Percentiles rank a stretch among this genome's conserved stretches.
These are phyloP conservation scores for Articulospora tetracladia DNA, from an alignment of 495 filamentous ascomycete species.

Conservation along the genomic window DNA sequence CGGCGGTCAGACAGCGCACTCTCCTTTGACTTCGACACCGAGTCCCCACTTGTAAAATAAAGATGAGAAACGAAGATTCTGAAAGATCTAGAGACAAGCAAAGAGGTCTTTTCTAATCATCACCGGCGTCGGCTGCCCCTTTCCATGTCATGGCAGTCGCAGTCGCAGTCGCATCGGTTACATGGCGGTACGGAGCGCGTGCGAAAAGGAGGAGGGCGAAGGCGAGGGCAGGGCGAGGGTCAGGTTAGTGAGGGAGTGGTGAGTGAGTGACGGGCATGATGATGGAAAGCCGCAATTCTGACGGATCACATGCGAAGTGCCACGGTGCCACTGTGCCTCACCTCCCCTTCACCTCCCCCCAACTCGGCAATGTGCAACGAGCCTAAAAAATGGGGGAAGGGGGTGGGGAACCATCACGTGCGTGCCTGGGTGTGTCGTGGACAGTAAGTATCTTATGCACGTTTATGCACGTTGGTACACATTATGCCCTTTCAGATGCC, in stretches of 20 bases:
- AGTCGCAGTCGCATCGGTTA: slow-evolving; percentile 11
- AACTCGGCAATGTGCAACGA: no score
- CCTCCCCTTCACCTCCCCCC: no score
- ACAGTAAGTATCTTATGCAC: no score
- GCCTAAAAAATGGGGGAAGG: no score
- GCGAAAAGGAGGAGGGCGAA: slow-evolving; percentile 4
- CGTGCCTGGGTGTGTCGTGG: no score
- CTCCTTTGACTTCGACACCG: neutral
- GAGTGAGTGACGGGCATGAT: slow-evolving; percentile 4
- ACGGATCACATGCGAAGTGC: slow-evolving; percentile 21
- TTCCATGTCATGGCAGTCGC: slow-evolving; percentile 4
- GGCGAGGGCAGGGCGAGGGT: no score
- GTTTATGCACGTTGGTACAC: neutral
- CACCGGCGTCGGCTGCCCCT: neutral
- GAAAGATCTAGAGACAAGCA: slow-evolving; percentile 1
- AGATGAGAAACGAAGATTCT: neutral
- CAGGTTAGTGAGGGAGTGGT: no score
- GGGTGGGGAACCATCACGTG: no score
- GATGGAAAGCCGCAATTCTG: slow-evolving; percentile 18
- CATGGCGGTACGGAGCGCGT: no score
- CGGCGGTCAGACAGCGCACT: neutral
- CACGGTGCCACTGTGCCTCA: neutral
- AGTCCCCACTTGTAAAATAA: neutral
- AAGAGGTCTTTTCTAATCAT: neutral
- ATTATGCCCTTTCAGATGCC: no score